Evolutionary conservation across 176 grass and related monocot species (phyloP), one percentile per base, ranked within the genome.

Genomic region (Eragrostis curvula): DNA sequence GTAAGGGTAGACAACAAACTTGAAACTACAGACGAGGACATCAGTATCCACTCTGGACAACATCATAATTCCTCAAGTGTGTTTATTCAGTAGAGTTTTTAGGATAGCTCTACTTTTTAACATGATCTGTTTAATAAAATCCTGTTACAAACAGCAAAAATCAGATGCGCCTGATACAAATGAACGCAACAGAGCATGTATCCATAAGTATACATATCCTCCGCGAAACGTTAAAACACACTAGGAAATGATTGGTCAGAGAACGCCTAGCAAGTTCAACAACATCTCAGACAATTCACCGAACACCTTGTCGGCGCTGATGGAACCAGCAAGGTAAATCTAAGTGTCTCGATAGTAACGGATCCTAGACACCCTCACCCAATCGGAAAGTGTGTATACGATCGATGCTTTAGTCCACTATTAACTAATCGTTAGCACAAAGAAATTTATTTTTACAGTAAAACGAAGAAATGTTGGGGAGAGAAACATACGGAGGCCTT

Each of bases 401-500:
- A 15, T 23, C 21, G 10, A 51, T 42, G 2, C 21, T n/a, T 58
- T 12, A 61, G 52, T 53, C 10, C 30, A 52, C 17, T 0, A 43
- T 43, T 43, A 8, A 43, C 4, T 4, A 88, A 13, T 73, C 49
- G 47, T 46, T 25, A 78, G 8, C 5, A 49, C 18, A 47, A 77
- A 30, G 16, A 3, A 79, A 3, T 21, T 25, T 24, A 82, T 4
- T 43, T 17, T 55, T 45, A 79, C 5, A 81, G 62, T 61, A 43
- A 83, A 65, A 0, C 45, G 15, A 32, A 12, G 9, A 59, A 36
- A 57, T 9, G 7, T 43, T 3, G 27, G 9, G 55, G 14, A 72
- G 36, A 24, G 62, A 52, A 20, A 47, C 60, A 55, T 85, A 93
- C 91, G 2, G 91, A 88, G 24, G 94, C 91, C 69, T 92, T 97